A percentile compares a stretch with the other conserved stretches of the same genome.
phyloP scores from a whole-genome alignment of 2,329 filamentous ascomycete species.

The Huntiella moniliformis region DNA sequence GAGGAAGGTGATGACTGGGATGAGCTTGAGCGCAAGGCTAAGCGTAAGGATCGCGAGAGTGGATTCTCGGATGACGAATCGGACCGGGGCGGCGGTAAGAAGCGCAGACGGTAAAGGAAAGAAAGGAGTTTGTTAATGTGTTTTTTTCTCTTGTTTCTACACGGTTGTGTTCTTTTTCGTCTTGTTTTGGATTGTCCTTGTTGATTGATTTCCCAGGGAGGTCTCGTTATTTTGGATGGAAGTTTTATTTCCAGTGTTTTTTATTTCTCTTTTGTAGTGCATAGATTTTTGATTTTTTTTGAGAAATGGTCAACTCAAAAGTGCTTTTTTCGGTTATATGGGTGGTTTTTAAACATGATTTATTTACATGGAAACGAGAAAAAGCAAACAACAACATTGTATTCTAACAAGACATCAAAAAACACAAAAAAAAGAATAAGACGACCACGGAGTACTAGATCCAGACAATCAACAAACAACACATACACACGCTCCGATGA shows the following conservation, averaged over 20 bases:
- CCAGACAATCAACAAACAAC: not conserved
- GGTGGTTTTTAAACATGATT: too few species aligned
- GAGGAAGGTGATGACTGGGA: slow-evolving; percentile 86
- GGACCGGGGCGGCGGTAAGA: slow-evolving; percentile 50
- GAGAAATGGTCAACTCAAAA: too few species aligned
- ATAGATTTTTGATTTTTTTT: too few species aligned
- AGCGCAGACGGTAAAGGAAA: slow-evolving; percentile 17
- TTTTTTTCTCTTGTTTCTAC: not conserved
- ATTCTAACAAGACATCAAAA: not conserved
- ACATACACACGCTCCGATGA: not conserved
- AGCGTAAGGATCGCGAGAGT: slow-evolving; percentile 56
- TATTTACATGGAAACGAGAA: too few species aligned
- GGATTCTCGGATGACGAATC: slow-evolving; percentile 41
- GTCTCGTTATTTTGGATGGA: slow-evolving; percentile 2
- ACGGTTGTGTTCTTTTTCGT: slow-evolving; percentile 5
- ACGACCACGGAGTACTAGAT: not conserved
- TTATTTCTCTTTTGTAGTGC: slow-evolving; percentile 1
- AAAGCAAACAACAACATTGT: too few species aligned
- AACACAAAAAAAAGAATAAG: not conserved
- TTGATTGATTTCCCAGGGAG: not conserved
- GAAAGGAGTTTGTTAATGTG: slow-evolving; percentile 13
- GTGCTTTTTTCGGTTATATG: too few species aligned
- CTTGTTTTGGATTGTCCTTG: slow-evolving; percentile 1
- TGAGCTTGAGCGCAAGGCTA: slow-evolving; percentile 78
- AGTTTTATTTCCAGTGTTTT: slow-evolving; percentile 3